Conservation (phyloP, 202 grass and related monocot genomes). For the Dendrocalamus latiflorus region DNA sequence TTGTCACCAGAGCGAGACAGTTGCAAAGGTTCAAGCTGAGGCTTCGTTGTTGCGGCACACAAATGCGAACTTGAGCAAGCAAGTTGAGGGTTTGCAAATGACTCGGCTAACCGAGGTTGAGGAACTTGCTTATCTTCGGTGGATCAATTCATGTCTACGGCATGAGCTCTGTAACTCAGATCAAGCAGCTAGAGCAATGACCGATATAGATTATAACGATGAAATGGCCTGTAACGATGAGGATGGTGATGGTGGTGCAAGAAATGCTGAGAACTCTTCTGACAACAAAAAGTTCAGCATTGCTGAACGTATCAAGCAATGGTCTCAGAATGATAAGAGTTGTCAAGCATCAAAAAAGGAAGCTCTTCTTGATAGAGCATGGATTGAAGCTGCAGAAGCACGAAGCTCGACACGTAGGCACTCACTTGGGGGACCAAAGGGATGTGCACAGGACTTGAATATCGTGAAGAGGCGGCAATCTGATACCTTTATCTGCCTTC, state of each 20-base stretch:
- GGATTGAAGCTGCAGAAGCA: constrained; percentile 60
- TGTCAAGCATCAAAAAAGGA: constrained; percentile 48
- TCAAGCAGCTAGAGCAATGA: constrained; percentile 50
- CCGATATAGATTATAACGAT: constrained; percentile 34
- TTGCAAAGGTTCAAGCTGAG: constrained; percentile 95
- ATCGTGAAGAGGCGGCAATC: constrained; percentile 83
- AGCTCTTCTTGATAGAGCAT: constrained; percentile 64
- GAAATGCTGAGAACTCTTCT: constrained; percentile 26
- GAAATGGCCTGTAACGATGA: constrained; percentile 29
- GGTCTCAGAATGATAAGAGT: constrained; percentile 58
- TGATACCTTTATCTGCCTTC: constrained; percentile 79
- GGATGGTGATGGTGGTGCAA: background rate
- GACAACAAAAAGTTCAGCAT: constrained; percentile 44
- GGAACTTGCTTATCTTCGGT: constrained; percentile 95
- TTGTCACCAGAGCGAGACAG: constrained; percentile 66
- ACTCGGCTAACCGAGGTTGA: constrained; percentile 92
- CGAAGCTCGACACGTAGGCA: constrained; percentile 70
- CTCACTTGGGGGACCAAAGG: constrained; percentile 77
- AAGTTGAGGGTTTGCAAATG: constrained; percentile 97
- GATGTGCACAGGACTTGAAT: constrained; percentile 46
- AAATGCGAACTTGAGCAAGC: constrained; percentile 88
- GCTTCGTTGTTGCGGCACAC: constrained; percentile 75
- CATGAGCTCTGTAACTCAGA: constrained; percentile 85
- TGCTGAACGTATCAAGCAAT: constrained; percentile 55
- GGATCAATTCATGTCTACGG: constrained; percentile 98